These are phyloP conservation scores for Eustoma russellianum DNA, from an alignment of 257 asterid genomes.

Conservation along the genomic window DNA sequence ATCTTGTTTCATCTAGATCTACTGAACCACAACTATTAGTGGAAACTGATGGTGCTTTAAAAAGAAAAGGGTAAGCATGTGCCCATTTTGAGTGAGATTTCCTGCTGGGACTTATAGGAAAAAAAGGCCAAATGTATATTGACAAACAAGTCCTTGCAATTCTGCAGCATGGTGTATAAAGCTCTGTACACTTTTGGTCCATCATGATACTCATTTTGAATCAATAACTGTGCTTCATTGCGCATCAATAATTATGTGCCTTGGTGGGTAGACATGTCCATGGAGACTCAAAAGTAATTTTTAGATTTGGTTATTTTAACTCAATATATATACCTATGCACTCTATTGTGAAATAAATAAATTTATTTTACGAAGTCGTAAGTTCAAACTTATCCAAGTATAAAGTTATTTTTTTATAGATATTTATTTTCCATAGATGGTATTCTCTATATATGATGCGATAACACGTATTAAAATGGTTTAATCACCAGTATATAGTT, in stretches of 20 bases:
- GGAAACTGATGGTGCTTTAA: slow-evolving; percentile 26
- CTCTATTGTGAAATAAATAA: too few relatives aligned
- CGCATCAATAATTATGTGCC: neutral
- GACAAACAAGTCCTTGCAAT: slow-evolving; percentile 6
- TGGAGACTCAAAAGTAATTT: neutral
- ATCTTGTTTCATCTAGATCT: slow-evolving; percentile 8
- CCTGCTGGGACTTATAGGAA: slow-evolving; percentile 2
- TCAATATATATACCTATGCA: too few relatives aligned
- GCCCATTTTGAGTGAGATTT: slow-evolving; percentile 6
- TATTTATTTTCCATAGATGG: too few relatives aligned
- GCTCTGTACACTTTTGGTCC: neutral
- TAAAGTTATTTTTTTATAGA: too few relatives aligned
- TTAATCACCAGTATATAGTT: too few relatives aligned
- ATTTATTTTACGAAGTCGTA: too few relatives aligned
- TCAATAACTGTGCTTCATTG: neutral
- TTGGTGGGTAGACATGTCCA: neutral
- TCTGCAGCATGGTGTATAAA: too few relatives aligned
- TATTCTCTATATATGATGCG: too few relatives aligned
- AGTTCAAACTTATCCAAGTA: too few relatives aligned
- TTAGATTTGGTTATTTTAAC: neutral
- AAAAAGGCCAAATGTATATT: neutral
- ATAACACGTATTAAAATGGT: too few relatives aligned
- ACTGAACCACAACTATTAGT: slow-evolving; percentile 26
- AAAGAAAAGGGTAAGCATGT: slow-evolving; percentile 18
- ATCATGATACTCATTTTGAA: neutral